Evolutionary conservation across 2,329 filamentous ascomycete genomes (phyloP), one percentile per base, ranked within the genome.

Genomic region (Ilyonectria destructans): DNA sequence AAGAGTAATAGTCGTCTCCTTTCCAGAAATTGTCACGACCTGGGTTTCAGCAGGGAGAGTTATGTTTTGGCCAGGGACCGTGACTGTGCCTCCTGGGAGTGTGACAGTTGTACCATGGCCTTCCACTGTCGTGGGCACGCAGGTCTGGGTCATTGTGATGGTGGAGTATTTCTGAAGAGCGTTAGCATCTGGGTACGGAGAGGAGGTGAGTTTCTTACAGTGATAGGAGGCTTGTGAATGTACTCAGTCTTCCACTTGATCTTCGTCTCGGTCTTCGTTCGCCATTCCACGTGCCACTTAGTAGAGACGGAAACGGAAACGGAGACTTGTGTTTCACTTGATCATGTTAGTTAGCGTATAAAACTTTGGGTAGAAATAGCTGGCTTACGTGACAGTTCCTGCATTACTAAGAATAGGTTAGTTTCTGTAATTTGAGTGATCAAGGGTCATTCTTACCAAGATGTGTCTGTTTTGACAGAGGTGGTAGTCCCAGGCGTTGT

Each of bases 311-410:
- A 13, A 40, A 17, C 17, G 17, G 37, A 40, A 40, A 17, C 17
- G 17, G 37, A 40, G 37, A 40, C 12, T 12, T 57, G 2, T 2
- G 10, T 13, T 19, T 61, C 12, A 15, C 63, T 66, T 19, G 12
- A 17, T 12, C 10, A 6, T 33, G 58, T 66, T 26, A 66, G 63
- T 58, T 19, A 1, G 15, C 19, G 13, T 19, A 12, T 17, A 55
- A 19, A 6, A 12, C 13, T 10, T 8, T 26, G 10, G 10, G n/a
- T 23, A 4, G 21, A 40, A 43, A 33, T 19, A 33, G 9, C 7
- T 26, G 9, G n/a, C 58, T 66, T 62, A 66, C 63, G 63, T 66
- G 52, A 61, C 35, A 23, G 45, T 46, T 4, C 45, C 45, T 3
- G 63, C 59, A 13, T 55, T 13, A 26, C 59, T 62, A 21, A 6